A percentile compares a stretch with the other conserved stretches of the same genome.
These are phyloP conservation scores for Cytospora paraplurivora DNA, from an alignment of 2,329 filamentous ascomycete species.

Conservation along the genomic window DNA sequence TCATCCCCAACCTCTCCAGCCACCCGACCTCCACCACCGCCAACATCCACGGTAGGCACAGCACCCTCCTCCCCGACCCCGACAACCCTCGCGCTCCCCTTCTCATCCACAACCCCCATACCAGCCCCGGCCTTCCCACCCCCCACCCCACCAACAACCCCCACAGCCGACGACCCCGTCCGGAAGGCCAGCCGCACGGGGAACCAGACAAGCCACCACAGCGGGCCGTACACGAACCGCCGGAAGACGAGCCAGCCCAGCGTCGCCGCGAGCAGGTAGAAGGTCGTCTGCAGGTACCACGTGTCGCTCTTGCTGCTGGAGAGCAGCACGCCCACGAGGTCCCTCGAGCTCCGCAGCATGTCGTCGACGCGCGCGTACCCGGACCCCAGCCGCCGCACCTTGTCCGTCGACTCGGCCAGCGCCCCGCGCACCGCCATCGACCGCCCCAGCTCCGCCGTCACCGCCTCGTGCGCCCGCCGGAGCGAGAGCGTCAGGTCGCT, in stretches of 20 bases:
- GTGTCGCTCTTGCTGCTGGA: constrained; percentile 93
- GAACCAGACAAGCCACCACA: constrained; percentile 86
- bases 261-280: constrained; percentile 78
- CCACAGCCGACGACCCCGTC: constrained; percentile 53
- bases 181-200: constrained; percentile 72
- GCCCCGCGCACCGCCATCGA: constrained; percentile 91
- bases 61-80: constrained; percentile 42
- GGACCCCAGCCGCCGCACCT: constrained; percentile 78
- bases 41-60: constrained; percentile 54
- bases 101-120: constrained; percentile 34
- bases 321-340: constrained; percentile 76
- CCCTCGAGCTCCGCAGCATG: constrained; percentile 72
- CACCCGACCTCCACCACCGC: constrained; percentile 34
- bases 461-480: constrained; percentile 81
- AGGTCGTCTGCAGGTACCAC: constrained; percentile 91
- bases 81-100: constrained; percentile 33
- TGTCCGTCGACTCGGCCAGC: constrained; percentile 78
- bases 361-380: constrained; percentile 79
- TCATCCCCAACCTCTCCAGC: constrained; percentile 33
- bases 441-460: constrained; percentile 80
- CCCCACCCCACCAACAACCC: constrained; percentile 52
- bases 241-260: constrained; percentile 85
- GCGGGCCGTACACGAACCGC: constrained; percentile 81
- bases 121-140: constrained; percentile 33
- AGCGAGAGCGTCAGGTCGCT: constrained; percentile 83